A percentile compares a stretch with the other conserved stretches of the same genome.
Evolutionary conservation across 73 alveolate genomes (phyloP).

Genomic region (Stentor coeruleus): DNA sequence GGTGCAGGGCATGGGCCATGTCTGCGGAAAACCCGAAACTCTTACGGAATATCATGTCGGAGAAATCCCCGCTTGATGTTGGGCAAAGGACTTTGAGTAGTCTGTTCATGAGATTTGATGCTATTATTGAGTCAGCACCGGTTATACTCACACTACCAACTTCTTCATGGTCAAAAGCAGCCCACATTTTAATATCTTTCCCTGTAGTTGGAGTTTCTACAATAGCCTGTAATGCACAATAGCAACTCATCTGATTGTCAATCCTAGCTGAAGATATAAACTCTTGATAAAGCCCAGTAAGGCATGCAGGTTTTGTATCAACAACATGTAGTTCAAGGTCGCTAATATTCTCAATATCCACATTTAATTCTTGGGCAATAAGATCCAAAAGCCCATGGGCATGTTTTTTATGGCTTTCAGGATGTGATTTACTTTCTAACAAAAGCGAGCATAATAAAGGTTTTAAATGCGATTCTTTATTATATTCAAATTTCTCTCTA

Average conservation of each 20-base stretch:
- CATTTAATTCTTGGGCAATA: neutral
- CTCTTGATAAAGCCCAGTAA: conserved; percentile 66
- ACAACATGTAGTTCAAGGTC: conserved; percentile 59
- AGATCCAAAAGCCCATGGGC: neutral
- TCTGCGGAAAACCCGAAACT: conserved; percentile 53
- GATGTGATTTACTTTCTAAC: conserved; percentile 30
- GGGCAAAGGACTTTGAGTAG: conserved; percentile 41
- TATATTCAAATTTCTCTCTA: conserved; percentile 40
- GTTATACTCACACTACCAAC: conserved; percentile 55
- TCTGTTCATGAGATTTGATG: conserved; percentile 47
- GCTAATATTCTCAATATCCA: conserved; percentile 41
- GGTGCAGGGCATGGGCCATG: conserved; percentile 63
- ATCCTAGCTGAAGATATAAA: conserved; percentile 61
- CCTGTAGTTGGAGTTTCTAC: neutral
- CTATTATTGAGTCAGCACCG: conserved; percentile 63
- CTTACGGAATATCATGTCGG: conserved; percentile 39
- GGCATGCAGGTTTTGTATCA: conserved; percentile 52
- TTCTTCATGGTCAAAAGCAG: conserved; percentile 72
- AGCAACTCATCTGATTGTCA: conserved; percentile 61
- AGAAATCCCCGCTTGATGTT: conserved; percentile 39
- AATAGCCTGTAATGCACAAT: conserved; percentile 54
- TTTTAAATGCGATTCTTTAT: conserved; percentile 59
- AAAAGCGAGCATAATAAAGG: conserved; percentile 57
- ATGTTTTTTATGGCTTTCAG: conserved; percentile 8
- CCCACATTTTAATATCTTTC: conserved; percentile 43